These are phyloP conservation scores for Sorghum bicolor DNA, from an alignment of 176 grass and related monocot genomes.

Conservation along the genomic window DNA sequence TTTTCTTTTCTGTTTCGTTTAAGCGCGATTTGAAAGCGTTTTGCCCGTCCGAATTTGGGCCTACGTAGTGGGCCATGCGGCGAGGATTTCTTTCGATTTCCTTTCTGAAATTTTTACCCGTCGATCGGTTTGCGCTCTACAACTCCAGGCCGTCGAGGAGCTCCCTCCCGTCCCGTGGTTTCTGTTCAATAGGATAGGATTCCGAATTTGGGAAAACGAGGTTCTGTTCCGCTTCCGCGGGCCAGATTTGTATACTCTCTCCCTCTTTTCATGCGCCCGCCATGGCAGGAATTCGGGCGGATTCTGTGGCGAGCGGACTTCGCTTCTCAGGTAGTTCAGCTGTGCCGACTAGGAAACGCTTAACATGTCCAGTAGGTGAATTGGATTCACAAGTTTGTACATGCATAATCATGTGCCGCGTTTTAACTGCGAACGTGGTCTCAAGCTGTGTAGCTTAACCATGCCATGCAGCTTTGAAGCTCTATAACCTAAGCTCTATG, in stretches of 20 bases:
- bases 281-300: not conserved
- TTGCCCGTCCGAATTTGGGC: not conserved
- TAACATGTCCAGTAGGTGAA: too few relatives aligned
- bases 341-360: too few relatives aligned
- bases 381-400: too few relatives aligned
- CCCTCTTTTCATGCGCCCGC: too few relatives aligned
- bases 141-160: not conserved
- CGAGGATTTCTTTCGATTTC: not conserved
- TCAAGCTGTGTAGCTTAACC: too few relatives aligned
- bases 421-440: too few relatives aligned
- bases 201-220: not conserved
- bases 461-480: too few relatives aligned
- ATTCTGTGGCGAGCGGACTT: not conserved
- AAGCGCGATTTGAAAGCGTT: not conserved
- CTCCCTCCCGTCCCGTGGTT: not conserved
- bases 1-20: not conserved
- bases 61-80: not conserved
- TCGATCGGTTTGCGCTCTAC: not conserved
- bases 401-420: too few relatives aligned
- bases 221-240: not conserved
- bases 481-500: too few relatives aligned
- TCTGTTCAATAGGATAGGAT: not conserved
- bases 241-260: too few relatives aligned
- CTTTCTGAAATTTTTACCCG: not conserved
- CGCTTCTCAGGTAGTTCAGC: not conserved